Percentiles rank a stretch among this genome's conserved stretches.
These are phyloP conservation scores for Arthrobotrys conoides DNA, from an alignment of 2,329 filamentous ascomycete species.

Conservation along the genomic window DNA sequence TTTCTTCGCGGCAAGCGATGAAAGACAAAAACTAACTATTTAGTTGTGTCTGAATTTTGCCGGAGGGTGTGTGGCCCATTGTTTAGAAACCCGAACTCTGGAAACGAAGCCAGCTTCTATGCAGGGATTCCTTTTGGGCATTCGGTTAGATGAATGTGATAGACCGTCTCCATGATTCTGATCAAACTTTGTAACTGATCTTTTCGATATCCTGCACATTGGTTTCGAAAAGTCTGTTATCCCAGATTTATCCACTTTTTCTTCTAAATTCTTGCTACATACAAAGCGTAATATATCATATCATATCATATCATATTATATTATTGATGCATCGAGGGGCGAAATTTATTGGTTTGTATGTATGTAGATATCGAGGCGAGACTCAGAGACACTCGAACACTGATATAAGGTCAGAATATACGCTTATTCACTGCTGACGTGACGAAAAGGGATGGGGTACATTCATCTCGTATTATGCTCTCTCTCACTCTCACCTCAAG, in stretches of 20 bases:
- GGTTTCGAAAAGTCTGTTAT: background rate
- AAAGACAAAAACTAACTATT: background rate
- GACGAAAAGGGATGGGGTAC: background rate
- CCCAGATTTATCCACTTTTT: background rate
- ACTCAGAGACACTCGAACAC: no score
- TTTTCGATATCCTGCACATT: background rate
- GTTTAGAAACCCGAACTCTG: constrained; percentile 29
- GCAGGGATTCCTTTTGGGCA: constrained; percentile 15
- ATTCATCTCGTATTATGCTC: background rate
- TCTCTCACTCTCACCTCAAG: background rate
- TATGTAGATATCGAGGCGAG: background rate
- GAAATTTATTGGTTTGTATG: background rate
- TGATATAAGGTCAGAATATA: no score
- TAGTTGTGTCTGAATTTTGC: background rate
- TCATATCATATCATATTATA: no score
- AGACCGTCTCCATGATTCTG: background rate
- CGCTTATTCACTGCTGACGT: background rate
- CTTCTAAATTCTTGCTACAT: no score
- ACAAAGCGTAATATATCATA: no score
- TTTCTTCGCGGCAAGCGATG: constrained; percentile 21
- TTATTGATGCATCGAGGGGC: no score
- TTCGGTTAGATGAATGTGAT: constrained; percentile 25
- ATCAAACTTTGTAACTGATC: background rate
- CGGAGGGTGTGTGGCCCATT: constrained; percentile 40
- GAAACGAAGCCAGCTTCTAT: constrained; percentile 45